Percentiles rank a stretch among this genome's conserved stretches.
Evolutionary conservation across 495 filamentous ascomycete species (phyloP).

Genomic region (Hypoxylon lienhwacheense): DNA sequence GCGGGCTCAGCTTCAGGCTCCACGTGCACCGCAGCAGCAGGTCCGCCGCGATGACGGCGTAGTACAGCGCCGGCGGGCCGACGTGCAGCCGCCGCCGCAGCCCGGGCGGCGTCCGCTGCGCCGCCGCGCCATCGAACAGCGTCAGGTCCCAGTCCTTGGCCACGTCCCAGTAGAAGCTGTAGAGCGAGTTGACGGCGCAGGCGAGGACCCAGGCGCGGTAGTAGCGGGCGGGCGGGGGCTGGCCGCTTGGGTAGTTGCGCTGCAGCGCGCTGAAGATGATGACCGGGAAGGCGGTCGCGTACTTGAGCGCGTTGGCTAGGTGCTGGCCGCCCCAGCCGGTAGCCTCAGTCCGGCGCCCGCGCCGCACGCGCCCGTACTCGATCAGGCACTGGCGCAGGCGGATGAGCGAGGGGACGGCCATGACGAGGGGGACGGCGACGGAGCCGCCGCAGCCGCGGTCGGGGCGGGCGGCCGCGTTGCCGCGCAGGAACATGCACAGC

Average conservation of each 20-base stretch:
- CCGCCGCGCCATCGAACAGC: conserved; percentile 60
- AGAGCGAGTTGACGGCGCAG: conserved; percentile 78
- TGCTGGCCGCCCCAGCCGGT: conserved; percentile 76
- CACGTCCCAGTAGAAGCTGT: conserved; percentile 98
- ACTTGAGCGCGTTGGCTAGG: conserved; percentile 90
- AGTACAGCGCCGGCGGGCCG: conserved; percentile 69
- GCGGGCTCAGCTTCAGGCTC: conserved; percentile 79
- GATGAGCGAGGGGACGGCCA: conserved; percentile 79
- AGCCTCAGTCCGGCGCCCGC: conserved; percentile 47
- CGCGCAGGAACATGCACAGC: conserved; percentile 82
- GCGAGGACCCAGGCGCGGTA: conserved; percentile 59
- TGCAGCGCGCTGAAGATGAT: conserved; percentile 76
- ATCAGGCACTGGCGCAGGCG: conserved; percentile 91
- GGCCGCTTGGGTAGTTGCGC: conserved; percentile 60
- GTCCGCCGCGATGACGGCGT: conserved; percentile 77
- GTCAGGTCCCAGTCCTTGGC: conserved; percentile 95
- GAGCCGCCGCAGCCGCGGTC: conserved; percentile 77
- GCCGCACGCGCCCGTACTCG: conserved; percentile 75
- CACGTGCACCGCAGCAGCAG: conserved; percentile 84
- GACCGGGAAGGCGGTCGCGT: conserved; percentile 87
- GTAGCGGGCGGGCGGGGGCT: conserved; percentile 41
- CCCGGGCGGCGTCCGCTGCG: conserved; percentile 67
- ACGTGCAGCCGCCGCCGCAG: conserved; percentile 74
- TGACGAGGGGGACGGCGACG: conserved; percentile 74
- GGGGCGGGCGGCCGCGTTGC: conserved; percentile 72